Base-by-base conservation (phyloP, 352 stramenopile genomes). In the Phytopythium helicoides region DNA sequence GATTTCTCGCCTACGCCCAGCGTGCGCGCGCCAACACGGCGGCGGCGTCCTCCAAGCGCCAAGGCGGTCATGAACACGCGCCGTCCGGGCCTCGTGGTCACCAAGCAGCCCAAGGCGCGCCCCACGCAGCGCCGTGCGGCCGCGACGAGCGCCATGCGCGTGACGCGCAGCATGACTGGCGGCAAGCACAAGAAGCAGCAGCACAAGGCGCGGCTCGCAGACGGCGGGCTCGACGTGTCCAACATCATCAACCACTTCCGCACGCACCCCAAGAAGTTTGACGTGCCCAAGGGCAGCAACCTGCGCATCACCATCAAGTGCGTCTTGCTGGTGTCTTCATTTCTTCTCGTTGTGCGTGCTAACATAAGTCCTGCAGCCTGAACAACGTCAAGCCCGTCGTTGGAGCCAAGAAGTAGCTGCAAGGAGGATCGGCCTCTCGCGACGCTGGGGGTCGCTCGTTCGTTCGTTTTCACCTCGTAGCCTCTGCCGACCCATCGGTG, bases 221-320 rank as follows among this genome's bases (percentile, higher is more conserved):
- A 56, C 37, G 54, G 64, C 33, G 68, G 64, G 31, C 60, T 91
- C 34, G 76, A 91, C 51, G 78, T 89, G 44, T 89, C 78, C 41
- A 89, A 89, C 58, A 91, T 91, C 56, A 69, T 87, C 47, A 69
- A 75, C 62, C 83, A 94, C 62, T 91, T 88, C 50, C 73, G 68
- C 38, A 73, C 76, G 47, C 79, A 92, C 54, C 80, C 80, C 19
- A 86, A 74, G 46, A 94, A 92, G 68, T 94, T 94, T 40, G 64
- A 85, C 45, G 61, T 94, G 21, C 83, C 83, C 28, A 84, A 92
- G 53, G 83, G 79, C 42, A 86, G 72, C 52, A 89, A 89, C 58
- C 68, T 92, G 22, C 72, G 79, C 48, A 87, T 92, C 58, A 89
- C 81, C 22, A 87, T 92, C 67, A 86, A 89, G 81, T 91, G 68